Evolutionary conservation across 1,284 basidiomycete species (phyloP), one percentile per base, ranked within the genome.

Genomic region (Veloporphyrellus conicus): DNA sequence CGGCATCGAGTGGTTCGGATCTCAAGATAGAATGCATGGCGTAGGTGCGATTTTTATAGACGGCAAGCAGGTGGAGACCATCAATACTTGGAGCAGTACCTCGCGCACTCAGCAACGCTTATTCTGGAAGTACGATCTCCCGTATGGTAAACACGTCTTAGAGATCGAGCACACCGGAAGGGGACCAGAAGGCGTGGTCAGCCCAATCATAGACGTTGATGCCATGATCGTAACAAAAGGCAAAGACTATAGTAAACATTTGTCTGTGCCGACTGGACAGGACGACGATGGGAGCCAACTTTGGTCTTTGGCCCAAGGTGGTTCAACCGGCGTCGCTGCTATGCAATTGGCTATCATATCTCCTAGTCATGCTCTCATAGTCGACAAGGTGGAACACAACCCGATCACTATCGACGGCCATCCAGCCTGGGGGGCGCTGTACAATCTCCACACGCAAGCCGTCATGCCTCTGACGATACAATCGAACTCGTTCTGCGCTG

Each of bases 401-500:
- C 84, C 85, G 9, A 71, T 90, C 36, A 75, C 78, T 0, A 72
- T 87, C 59, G 70, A 78, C 49, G 82, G 84, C 2, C 84, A 86
- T 57, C 83, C 87, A 14, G 87, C 88, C 4, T 92, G 89, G 89
- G 85, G 76, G 1, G 79, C 81, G 2, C 62, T 90, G 18, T 91
- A 83, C 65, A 79, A 90, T 63, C 68, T 90, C 48, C 63, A 79
- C 25, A 81, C 79, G 2, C 74, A 84, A 54, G 71, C 74, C 3
- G 71, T 88, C 45, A 77, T 72, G 32, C 79, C 89, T 33, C 71
- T 93, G 20, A 62, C 72, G 32, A 74, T 90, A 64, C 67, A 78
- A 55, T 89, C 87, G 0, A 91, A 93, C 63, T 90, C 87, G n/a
- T 93, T 92, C 69, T 93, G 90, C 62, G 90, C 90, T 6, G 87